Evolutionary conservation across 768 basidiomycete genomes (phyloP).

Genomic region (Suillus cothurnatus): DNA sequence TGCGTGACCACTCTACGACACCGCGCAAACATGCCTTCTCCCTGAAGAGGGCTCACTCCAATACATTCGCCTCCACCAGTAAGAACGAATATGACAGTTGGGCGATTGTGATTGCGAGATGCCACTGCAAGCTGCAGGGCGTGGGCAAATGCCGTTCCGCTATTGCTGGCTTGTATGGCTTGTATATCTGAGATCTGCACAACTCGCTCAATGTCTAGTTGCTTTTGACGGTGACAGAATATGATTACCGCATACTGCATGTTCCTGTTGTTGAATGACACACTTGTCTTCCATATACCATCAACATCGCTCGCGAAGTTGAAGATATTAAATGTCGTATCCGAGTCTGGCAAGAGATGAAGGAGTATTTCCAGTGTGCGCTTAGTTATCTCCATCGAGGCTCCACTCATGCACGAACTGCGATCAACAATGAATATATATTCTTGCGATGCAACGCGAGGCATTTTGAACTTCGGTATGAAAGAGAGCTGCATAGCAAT

Average conservation of each 20-base stretch:
- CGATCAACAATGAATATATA: slow-evolving; percentile 64
- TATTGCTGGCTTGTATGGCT: slow-evolving; percentile 42
- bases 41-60: not conserved
- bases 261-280: slow-evolving; percentile 30
- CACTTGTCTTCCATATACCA: slow-evolving; percentile 40
- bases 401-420: slow-evolving; percentile 53
- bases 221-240: not conserved
- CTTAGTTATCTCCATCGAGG: slow-evolving; percentile 49
- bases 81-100: slow-evolving; percentile 55
- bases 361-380: slow-evolving; percentile 48
- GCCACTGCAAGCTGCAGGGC: slow-evolving; percentile 45
- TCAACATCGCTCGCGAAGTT: slow-evolving; percentile 44
- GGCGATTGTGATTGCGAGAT: slow-evolving; percentile 34
- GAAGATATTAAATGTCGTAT: slow-evolving; percentile 56
- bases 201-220: slow-evolving; percentile 15
- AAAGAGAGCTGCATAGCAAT: slow-evolving; percentile 55
- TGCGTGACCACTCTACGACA: not conserved
- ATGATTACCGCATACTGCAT: slow-evolving; percentile 40
- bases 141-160: slow-evolving; percentile 50
- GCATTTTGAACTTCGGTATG: slow-evolving; percentile 51
- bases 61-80: slow-evolving; percentile 54
- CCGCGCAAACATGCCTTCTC: not conserved
- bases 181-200: slow-evolving; percentile 42
- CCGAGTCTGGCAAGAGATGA: slow-evolving; percentile 44
- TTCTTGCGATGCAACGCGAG: slow-evolving; percentile 47